Conservation (phyloP, 129 eudicot species). For the Arctium lappa region DNA sequence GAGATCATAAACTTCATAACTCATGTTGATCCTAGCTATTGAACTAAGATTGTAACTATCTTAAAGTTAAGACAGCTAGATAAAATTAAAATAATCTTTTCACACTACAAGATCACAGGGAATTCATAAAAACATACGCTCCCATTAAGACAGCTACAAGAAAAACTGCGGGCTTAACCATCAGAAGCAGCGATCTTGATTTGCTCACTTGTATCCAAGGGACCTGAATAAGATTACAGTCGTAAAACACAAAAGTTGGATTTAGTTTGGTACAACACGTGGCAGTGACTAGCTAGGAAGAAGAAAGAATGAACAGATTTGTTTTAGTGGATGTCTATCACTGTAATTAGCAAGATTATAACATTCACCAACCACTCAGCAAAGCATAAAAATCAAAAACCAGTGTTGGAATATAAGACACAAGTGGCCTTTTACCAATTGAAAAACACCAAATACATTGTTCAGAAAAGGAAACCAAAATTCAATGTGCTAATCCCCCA, state of each 20-base stretch:
- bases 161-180: constrained; percentile 74
- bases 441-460: not conserved
- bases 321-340: not conserved
- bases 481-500: too few relatives aligned
- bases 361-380: not conserved
- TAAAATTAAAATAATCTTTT: not conserved
- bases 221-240: constrained; percentile 43
- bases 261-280: not conserved
- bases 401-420: not conserved
- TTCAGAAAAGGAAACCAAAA: too few relatives aligned
- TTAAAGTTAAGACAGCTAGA: not conserved
- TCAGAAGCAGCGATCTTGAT: constrained; percentile 84
- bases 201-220: constrained; percentile 99
- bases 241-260: constrained; percentile 13
- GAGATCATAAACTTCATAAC: not conserved
- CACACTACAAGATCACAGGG: constrained; percentile 1
- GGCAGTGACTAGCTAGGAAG: not conserved
- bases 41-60: not conserved
- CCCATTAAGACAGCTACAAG: constrained; percentile 74
- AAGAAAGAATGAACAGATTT: not conserved
- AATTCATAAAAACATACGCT: constrained; percentile 48
- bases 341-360: not conserved
- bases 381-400: not conserved
- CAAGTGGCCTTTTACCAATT: not conserved
- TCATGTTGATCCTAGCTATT: not conserved